Conservation (phyloP, 805 yeast species). For the Starmerella roubikii region DNA sequence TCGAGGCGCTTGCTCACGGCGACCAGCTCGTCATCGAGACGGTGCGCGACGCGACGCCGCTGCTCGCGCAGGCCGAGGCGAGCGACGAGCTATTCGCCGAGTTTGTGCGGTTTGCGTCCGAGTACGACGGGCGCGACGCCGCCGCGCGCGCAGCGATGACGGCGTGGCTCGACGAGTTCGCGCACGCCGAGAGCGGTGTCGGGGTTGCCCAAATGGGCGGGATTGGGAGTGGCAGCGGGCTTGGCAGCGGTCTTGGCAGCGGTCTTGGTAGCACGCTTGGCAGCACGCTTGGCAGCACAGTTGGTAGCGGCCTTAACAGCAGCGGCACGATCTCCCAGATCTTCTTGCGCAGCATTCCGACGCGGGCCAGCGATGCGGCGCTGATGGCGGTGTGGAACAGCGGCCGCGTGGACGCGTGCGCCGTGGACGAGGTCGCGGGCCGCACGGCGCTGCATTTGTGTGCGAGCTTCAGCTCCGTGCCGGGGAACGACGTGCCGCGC, state of each 20-base stretch:
- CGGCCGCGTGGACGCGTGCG: slow-evolving; percentile 45
- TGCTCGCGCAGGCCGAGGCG: slow-evolving; percentile 9
- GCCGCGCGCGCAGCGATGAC: slow-evolving; percentile 27
- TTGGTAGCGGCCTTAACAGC: slow-evolving; percentile 29
- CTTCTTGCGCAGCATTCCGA: slow-evolving; percentile 53
- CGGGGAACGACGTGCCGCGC: slow-evolving; percentile 6
- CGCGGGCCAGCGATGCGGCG: slow-evolving; percentile 51
- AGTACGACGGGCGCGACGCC: slow-evolving; percentile 24
- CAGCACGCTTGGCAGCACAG: slow-evolving; percentile 19
- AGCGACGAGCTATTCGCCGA: slow-evolving; percentile 57
- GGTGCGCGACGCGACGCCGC: slow-evolving; percentile 6
- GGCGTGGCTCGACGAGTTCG: slow-evolving; percentile 35
- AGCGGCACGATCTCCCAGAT: slow-evolving; percentile 65
- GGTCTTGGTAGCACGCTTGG: not conserved
- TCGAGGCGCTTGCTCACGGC: slow-evolving; percentile 45
- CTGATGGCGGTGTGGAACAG: slow-evolving; percentile 35
- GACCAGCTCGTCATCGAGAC: slow-evolving; percentile 25
- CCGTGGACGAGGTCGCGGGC: slow-evolving; percentile 58
- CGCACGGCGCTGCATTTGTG: slow-evolving; percentile 66
- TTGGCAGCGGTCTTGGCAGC: not conserved
- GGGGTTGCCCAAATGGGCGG: not conserved
- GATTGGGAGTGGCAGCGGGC: not conserved
- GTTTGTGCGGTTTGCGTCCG: slow-evolving; percentile 34
- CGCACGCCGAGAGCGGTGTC: not conserved
- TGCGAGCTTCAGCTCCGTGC: slow-evolving; percentile 19